Evolutionary conservation across 345 rosid genomes (phyloP).

Genomic region (Salix koriyanagi): DNA sequence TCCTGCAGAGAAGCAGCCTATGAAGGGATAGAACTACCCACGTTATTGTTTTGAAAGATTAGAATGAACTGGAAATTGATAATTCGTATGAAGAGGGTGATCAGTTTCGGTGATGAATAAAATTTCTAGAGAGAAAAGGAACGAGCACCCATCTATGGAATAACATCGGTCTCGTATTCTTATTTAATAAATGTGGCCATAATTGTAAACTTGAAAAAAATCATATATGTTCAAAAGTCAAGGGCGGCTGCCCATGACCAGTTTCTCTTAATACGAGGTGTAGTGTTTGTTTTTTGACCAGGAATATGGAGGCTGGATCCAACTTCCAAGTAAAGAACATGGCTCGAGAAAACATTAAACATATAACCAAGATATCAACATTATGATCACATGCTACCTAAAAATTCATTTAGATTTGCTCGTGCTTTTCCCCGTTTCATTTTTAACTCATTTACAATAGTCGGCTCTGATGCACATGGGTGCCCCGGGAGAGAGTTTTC

Average conservation of each 20-base stretch:
- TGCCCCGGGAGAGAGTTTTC: neutral
- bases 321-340: neutral
- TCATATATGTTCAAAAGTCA: neutral
- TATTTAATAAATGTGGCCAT: neutral
- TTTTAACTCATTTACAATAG: neutral
- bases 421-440: neutral
- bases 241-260: conserved; percentile 16
- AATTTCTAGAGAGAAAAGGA: neutral
- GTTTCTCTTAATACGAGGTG: neutral
- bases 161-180: neutral
- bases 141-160: neutral
- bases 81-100: too few species aligned
- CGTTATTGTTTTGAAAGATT: neutral
- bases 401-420: neutral
- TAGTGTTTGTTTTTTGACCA: conserved; percentile 7
- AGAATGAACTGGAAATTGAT: too few species aligned
- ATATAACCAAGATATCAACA: neutral
- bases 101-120: neutral
- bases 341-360: neutral
- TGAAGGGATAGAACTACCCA: neutral
- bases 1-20: neutral
- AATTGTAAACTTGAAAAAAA: neutral
- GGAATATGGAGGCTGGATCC: neutral
- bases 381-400: neutral
- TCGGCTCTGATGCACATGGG: neutral